phyloP scores from a whole-genome alignment of 352 stramenopile species.

The Globisporangium viniferum region DNA sequence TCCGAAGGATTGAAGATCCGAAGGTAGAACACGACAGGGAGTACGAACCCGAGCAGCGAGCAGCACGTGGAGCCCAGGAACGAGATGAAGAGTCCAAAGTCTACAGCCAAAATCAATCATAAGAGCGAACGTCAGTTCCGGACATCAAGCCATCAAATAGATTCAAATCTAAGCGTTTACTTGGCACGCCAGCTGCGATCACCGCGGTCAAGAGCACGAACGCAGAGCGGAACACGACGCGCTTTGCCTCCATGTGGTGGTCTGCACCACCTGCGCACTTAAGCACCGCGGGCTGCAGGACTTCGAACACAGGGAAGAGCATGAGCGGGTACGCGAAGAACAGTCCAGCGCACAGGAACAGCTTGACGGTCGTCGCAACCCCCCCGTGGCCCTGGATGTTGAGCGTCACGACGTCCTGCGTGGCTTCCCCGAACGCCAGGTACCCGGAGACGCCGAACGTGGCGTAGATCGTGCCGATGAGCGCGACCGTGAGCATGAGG shows the following conservation, averaged over 20 bases:
- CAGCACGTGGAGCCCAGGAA: slow-evolving; percentile 80
- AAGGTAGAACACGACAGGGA: slow-evolving; percentile 71
- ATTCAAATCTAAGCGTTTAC: slow-evolving; percentile 2
- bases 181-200: slow-evolving; percentile 22
- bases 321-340: slow-evolving; percentile 86
- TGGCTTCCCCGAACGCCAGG: slow-evolving; percentile 59
- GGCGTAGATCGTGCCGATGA: slow-evolving; percentile 65
- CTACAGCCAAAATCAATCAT: slow-evolving; percentile 13
- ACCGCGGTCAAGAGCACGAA: slow-evolving; percentile 31
- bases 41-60: slow-evolving; percentile 67
- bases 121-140: background rate
- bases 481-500: slow-evolving; percentile 38
- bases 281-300: slow-evolving; percentile 28
- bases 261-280: background rate
- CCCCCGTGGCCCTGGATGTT: slow-evolving; percentile 52
- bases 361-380: slow-evolving; percentile 65
- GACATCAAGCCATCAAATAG: background rate
- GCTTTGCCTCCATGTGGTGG: slow-evolving; percentile 3
- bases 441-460: slow-evolving; percentile 71
- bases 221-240: slow-evolving; percentile 35
- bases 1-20: slow-evolving; percentile 24
- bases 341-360: slow-evolving; percentile 61
- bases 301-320: slow-evolving; percentile 79
- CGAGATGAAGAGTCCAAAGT: slow-evolving; percentile 79
- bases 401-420: slow-evolving; percentile 71